Conservation (phyloP, 2,329 filamentous ascomycete species). For the Bipolaris victoriae region DNA sequence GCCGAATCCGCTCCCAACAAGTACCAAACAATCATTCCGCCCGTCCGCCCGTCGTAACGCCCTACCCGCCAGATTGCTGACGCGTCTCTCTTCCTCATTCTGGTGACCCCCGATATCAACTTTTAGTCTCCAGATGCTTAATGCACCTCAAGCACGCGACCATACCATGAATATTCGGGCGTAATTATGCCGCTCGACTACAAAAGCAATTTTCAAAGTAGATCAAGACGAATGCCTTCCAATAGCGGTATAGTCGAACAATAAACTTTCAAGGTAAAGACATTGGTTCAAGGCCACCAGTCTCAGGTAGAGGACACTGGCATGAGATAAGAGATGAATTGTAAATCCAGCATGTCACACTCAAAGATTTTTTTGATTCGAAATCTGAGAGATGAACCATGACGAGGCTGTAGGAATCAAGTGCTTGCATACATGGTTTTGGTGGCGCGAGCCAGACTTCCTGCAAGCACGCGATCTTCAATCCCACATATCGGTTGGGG, state of each 20-base stretch:
- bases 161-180: background rate
- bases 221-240: too few species aligned
- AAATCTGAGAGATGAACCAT: background rate
- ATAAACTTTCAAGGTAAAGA: background rate
- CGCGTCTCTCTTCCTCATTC: background rate
- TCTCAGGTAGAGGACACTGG: background rate
- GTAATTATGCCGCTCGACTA: background rate
- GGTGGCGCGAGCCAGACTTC: too few species aligned
- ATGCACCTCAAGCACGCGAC: background rate
- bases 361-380: background rate
- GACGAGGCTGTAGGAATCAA: too few species aligned
- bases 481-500: background rate
- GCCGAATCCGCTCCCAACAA: background rate
- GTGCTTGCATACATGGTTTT: too few species aligned
- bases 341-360: background rate
- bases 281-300: background rate
- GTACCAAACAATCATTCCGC: background rate
- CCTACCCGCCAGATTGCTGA: background rate
- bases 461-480: too few species aligned
- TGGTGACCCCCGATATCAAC: background rate
- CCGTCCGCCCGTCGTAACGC: background rate
- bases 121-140: background rate
- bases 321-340: background rate
- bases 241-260: background rate
- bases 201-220: background rate